Percentiles rank a stretch among this genome's conserved stretches.
Conservation (phyloP, 129 eudicot genomes). For the Solidago caesia region DNA sequence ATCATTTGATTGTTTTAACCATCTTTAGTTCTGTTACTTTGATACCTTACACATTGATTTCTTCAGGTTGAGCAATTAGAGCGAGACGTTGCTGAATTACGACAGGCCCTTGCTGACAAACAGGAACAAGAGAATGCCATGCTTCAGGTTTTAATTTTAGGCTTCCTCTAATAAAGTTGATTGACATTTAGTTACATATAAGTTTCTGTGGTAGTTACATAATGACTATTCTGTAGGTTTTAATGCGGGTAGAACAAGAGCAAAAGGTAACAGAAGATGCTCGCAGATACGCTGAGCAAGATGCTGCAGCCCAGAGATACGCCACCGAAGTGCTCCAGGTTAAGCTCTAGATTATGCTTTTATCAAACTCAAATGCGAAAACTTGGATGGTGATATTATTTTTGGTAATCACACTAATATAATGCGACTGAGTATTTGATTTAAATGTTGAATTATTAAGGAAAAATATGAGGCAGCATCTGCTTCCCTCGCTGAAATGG, state of each 20-base stretch:
- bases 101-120: slow-evolving; percentile 68
- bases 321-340: slow-evolving; percentile 92
- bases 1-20: not conserved
- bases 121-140: slow-evolving; percentile 96
- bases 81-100: slow-evolving; percentile 63
- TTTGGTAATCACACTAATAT: not conserved
- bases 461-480: slow-evolving; percentile 74
- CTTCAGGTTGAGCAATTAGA: slow-evolving; percentile 86
- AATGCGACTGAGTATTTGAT: not conserved
- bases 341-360: not conserved
- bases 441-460: slow-evolving; percentile 29
- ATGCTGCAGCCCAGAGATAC: slow-evolving; percentile 85
- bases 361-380: not conserved
- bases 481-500: slow-evolving; percentile 83
- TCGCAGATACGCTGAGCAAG: slow-evolving; percentile 93
- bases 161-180: not conserved
- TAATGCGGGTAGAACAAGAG: slow-evolving; percentile 96
- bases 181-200: not conserved
- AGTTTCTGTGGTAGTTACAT: slow-evolving; percentile 7
- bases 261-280: slow-evolving; percentile 98
- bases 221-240: slow-evolving; percentile 42
- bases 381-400: not conserved
- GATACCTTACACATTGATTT: slow-evolving; percentile 13
- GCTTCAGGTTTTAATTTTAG: slow-evolving; percentile 70
- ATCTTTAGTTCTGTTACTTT: not conserved